Percentiles rank a stretch among this genome's conserved stretches.
phyloP scores from a whole-genome alignment of 176 grass and related monocot genomes.

The Avena sativa region DNA sequence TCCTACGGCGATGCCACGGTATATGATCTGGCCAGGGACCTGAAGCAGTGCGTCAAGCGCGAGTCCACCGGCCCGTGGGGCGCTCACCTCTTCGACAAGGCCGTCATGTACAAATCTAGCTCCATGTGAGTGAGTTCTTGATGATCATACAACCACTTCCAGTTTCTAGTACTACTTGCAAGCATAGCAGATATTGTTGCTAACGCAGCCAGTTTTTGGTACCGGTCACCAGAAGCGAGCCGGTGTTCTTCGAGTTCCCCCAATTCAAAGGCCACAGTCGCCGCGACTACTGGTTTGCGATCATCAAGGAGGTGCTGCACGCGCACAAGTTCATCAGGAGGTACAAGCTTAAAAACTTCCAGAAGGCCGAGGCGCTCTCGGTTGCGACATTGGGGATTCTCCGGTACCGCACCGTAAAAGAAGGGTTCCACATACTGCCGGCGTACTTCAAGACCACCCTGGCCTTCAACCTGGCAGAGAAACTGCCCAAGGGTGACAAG shows the following conservation, averaged over 20 bases:
- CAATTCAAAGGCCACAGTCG: conserved; percentile 85
- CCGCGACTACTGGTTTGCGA: conserved; percentile 91
- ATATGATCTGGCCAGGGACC: conserved; percentile 80
- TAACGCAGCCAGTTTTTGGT: conserved; percentile 19
- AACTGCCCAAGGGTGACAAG: conserved; percentile 94
- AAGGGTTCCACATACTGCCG: conserved; percentile 72
- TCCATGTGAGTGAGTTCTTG: conserved; percentile 74
- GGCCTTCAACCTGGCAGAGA: conserved; percentile 88
- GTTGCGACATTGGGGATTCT: conserved; percentile 73
- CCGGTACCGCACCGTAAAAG: conserved; percentile 75
- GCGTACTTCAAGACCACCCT: conserved; percentile 85
- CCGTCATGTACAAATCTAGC: conserved; percentile 92
- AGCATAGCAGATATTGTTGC: neutral
- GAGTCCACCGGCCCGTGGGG: conserved; percentile 93
- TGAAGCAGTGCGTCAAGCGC: conserved; percentile 79
- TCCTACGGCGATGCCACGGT: conserved; percentile 62
- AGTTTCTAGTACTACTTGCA: neutral
- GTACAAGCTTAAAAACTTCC: conserved; percentile 64
- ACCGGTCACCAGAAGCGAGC: conserved; percentile 36
- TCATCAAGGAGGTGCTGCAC: conserved; percentile 86
- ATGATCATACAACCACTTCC: neutral
- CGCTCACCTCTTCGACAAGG: conserved; percentile 92
- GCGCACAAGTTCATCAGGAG: conserved; percentile 86
- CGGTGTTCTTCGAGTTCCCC: conserved; percentile 87
- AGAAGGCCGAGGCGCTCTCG: conserved; percentile 73